Base-by-base conservation (phyloP, 371 early-diverging fungal species). In the Rhizopus microsporus region DNA sequence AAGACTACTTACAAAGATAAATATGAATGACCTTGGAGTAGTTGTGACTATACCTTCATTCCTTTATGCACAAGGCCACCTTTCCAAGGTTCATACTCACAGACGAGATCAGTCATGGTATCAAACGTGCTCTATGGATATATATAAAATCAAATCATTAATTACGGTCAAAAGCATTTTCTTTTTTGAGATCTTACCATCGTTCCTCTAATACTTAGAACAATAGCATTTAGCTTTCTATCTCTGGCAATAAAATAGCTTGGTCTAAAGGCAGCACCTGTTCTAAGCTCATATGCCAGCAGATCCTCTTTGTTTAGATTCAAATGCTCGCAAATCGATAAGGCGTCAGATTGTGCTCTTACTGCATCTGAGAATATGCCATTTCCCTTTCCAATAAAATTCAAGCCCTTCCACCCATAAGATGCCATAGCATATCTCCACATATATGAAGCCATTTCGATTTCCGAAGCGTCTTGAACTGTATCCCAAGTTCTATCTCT, bases 31-130 rank as follows among this genome's bases (percentile, higher is more conserved):
- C 7, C 15, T 7, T 29, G 12, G 15, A 15, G 8, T 33, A 37
- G 7, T 52, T 4, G 5, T 50, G 3, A 17, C 9, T 16, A 17
- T 69, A 72, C 72, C 69, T 86, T 78, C 75, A 93, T 88, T 29
- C 93, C 93, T 51, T 83, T 78, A 53, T 93, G 93, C 15, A 91
- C 88, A 9, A 92, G 66, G 0, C 93, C 93, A 9, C 90, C 93
- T 50, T 86, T 85, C 93, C 93, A 93, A 34, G 82, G 87, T 45
- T 85, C 81, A 58, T 93, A 93, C 60, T 92, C 91, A 54, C 92
- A 93, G 0, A 88, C 84, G 16, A 93, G 62, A 62, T 93, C 94
- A 0, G 94, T 92, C 58, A 93, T 67, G 0, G 90, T 84, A 63
- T 93, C 93, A 61, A 84, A 81, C 1, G 84, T 77, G 43, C 89